Evolutionary conservation across 345 rosid species (phyloP).

Genomic region (Pseudoturritis turrita): DNA sequence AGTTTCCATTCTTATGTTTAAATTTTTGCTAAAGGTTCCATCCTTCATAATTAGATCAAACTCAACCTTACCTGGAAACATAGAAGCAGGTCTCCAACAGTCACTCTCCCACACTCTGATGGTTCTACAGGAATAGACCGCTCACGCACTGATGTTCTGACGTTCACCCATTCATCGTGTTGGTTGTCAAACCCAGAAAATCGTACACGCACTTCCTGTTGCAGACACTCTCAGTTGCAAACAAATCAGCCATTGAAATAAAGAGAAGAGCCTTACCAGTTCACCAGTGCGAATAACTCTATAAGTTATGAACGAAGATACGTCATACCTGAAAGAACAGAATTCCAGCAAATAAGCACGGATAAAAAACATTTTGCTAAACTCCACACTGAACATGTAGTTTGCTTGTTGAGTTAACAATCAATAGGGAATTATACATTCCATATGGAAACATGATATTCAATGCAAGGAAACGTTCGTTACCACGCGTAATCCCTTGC

Average conservation of each 20-base stretch:
- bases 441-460: background rate
- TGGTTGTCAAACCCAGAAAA: conserved; percentile 58
- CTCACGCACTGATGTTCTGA: conserved; percentile 53
- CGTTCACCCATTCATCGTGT: conserved; percentile 90
- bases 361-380: background rate
- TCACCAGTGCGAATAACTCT: conserved; percentile 57
- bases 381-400: background rate
- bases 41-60: background rate
- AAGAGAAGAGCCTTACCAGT: conserved; percentile 48
- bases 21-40: background rate
- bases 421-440: background rate
- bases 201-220: conserved; percentile 82
- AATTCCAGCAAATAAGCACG: background rate
- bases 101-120: conserved; percentile 61
- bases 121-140: conserved; percentile 82
- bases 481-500: conserved; percentile 73
- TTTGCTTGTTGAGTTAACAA: background rate
- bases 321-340: conserved; percentile 64
- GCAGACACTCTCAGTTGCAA: conserved; percentile 19
- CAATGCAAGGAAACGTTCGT: conserved; percentile 21
- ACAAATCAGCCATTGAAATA: conserved; percentile 1
- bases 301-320: conserved; percentile 52
- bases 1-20: background rate
- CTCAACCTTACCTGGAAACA: conserved; percentile 59
- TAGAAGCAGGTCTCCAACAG: conserved; percentile 62